Conservation (phyloP, 163 green algal species). For the Coccomyxa subellipsoidea region DNA sequence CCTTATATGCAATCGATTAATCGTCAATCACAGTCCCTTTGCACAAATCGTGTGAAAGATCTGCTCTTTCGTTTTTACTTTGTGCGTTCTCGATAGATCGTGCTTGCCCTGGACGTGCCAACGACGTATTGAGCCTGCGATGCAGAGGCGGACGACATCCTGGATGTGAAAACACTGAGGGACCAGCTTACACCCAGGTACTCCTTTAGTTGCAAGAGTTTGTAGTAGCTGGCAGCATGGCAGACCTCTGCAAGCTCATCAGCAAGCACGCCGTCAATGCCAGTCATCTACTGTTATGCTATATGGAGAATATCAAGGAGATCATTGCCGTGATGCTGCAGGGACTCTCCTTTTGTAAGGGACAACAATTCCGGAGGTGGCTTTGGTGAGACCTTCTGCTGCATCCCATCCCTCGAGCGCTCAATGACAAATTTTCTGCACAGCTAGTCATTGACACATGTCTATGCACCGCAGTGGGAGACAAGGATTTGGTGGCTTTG, state of each 20-base stretch:
- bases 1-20: too few species aligned
- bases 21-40: too few species aligned
- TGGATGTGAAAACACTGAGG: slow-evolving; percentile 23
- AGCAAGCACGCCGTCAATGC: too few species aligned
- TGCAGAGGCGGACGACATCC: slow-evolving; percentile 27
- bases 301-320: too few species aligned
- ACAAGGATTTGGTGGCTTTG: slow-evolving; percentile 70
- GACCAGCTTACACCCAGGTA: slow-evolving; percentile 18
- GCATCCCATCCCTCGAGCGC: background rate
- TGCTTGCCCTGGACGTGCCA: too few species aligned
- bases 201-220: too few species aligned
- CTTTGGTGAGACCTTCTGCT: slow-evolving; percentile 45
- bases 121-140: background rate
- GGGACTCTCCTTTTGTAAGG: slow-evolving; percentile 52
- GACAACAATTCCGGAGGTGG: slow-evolving; percentile 70
- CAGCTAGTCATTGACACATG: background rate
- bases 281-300: background rate
- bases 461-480: slow-evolving; percentile 60
- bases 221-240: too few species aligned
- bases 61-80: too few species aligned
- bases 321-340: too few species aligned
- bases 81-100: too few species aligned
- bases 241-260: too few species aligned
- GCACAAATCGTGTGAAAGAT: too few species aligned
- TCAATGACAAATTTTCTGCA: background rate